Evolutionary conservation across 2,329 filamentous ascomycete species (phyloP), one percentile per base, ranked within the genome.

Genomic region (Neocucurbitaria cava): DNA sequence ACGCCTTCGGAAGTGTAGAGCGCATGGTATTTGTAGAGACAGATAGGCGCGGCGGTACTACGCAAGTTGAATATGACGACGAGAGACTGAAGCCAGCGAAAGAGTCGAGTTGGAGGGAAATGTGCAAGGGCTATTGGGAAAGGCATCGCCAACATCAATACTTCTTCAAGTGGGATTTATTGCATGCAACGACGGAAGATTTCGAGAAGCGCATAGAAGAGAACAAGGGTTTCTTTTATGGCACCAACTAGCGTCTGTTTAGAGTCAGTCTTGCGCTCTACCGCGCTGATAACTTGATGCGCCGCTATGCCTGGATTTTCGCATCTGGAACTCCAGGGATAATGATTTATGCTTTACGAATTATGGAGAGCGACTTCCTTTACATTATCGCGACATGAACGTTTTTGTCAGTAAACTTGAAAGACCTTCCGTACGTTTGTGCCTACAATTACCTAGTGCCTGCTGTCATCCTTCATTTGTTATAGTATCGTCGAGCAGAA

Each of bases 1-100:
- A 39, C 0, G 46, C 54, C 1, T 68, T 72, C 35, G 64, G 62
- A 0, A 65, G 64, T 26, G 43, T 66, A 5, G 46, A 62, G 9
- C 52, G 38, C 4, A 21, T 70, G 1, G 42, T 38, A 9, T 66
- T 68, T 44, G 49, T 59, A 1, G 59, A 62, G 11, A 52, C 52
- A 3, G 38, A 41, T 3, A 31, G 15, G 2, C 15, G 42, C 1
- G 59, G 54, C 10, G 46, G 47, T 5, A 50, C 45, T 4, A 47
- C 33, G 23, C 13, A 51, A 3, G 18, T 59, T 9, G 28, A 24
- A 0, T 30, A 26, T 20, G 46, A 44, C 4, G 55, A 64, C 38
- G 30, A 28, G 18, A 47, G 48, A 23, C 24, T 65, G 10, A 23
- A 36, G 15, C 46, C 26, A 1, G 3, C 60, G 23, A 52, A n/a